A percentile compares a stretch with the other conserved stretches of the same genome.
phyloP scores from a whole-genome alignment of 306 rosid genomes.

The Prinsepia uniflora region DNA sequence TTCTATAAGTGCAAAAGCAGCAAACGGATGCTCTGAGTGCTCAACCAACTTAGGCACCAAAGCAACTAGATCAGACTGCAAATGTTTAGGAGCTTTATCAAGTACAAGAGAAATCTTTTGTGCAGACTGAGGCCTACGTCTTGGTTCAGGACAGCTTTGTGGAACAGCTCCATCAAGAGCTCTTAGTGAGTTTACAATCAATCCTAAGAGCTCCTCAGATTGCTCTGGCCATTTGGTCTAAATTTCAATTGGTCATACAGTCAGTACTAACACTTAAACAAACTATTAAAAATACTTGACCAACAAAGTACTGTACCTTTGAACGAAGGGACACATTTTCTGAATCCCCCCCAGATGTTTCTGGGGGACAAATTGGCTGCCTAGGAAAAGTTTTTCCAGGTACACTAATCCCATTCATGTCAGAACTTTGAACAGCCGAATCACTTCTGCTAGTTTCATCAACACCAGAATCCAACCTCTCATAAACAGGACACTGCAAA shows the following conservation, averaged over 20 bases:
- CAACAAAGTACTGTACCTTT: constrained; percentile 53
- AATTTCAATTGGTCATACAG: constrained; percentile 25
- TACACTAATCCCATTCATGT: constrained; percentile 40
- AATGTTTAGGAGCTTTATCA: constrained; percentile 95
- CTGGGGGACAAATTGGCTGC: constrained; percentile 69
- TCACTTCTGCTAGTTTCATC: constrained; percentile 61
- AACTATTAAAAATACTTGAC: constrained; percentile 23
- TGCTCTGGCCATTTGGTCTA: constrained; percentile 99
- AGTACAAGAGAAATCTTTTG: constrained; percentile 87
- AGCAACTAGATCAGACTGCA: constrained; percentile 86
- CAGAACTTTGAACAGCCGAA: constrained; percentile 90
- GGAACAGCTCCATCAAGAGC: constrained; percentile 96
- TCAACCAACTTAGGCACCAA: constrained; percentile 94
- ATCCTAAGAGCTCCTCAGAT: constrained; percentile 96
- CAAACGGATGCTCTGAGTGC: constrained; percentile 90
- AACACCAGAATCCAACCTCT: constrained; percentile 62
- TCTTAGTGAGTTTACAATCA: constrained; percentile 92
- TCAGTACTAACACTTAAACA: constrained; percentile 28
- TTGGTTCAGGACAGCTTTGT: constrained; percentile 94
- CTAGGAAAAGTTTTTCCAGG: constrained; percentile 64
- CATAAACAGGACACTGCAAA: constrained; percentile 49
- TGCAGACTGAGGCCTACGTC: constrained; percentile 94
- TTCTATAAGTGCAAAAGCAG: constrained; percentile 87
- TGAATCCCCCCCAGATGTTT: constrained; percentile 65
- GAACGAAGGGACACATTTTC: constrained; percentile 64